phyloP scores from a whole-genome alignment of 2,329 filamentous ascomycete species.

The Calonectria crousiana region DNA sequence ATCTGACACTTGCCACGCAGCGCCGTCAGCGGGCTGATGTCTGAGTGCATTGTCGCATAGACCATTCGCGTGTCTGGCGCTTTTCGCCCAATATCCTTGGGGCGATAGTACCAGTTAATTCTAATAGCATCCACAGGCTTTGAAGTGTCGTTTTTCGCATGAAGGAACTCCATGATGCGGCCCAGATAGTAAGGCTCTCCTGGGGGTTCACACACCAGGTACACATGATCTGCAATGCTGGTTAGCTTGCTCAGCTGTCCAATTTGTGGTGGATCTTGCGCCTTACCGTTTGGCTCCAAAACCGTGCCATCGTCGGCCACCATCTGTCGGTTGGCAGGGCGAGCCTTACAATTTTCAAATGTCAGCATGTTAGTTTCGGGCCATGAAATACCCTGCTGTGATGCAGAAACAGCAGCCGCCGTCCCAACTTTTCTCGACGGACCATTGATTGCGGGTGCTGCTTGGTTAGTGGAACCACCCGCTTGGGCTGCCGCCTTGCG shows the following conservation, averaged over 20 bases:
- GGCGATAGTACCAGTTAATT: conserved; percentile 98
- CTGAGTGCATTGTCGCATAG: conserved; percentile 98
- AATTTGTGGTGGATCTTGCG: conserved; percentile 37
- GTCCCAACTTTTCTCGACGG: conserved; percentile 37
- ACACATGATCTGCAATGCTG: conserved; percentile 76
- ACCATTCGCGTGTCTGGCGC: conserved; percentile 90
- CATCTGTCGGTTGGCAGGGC: conserved; percentile 81
- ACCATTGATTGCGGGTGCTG: conserved; percentile 37
- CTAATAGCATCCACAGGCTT: conserved; percentile 87
- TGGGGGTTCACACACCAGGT: conserved; percentile 96
- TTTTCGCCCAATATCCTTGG: conserved; percentile 94
- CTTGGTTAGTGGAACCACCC: conserved; percentile 39
- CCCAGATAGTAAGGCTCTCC: conserved; percentile 98
- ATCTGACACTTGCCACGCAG: conserved; percentile 95
- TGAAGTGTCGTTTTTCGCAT: conserved; percentile 78
- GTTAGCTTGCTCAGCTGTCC: conserved; percentile 46
- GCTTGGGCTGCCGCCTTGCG: conserved; percentile 76
- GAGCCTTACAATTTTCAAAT: conserved; percentile 79
- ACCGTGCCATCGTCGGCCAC: conserved; percentile 91
- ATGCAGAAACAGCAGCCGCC: conserved; percentile 40
- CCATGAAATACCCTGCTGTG: conserved; percentile 54
- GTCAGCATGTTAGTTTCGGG: conserved; percentile 88
- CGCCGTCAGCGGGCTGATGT: conserved; percentile 91
- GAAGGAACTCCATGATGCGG: conserved; percentile 98
- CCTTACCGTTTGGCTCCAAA: conserved; percentile 84